These are phyloP conservation scores for Asterochloris sp. DNA, from an alignment of 139 green algal genomes.

Conservation along the genomic window DNA sequence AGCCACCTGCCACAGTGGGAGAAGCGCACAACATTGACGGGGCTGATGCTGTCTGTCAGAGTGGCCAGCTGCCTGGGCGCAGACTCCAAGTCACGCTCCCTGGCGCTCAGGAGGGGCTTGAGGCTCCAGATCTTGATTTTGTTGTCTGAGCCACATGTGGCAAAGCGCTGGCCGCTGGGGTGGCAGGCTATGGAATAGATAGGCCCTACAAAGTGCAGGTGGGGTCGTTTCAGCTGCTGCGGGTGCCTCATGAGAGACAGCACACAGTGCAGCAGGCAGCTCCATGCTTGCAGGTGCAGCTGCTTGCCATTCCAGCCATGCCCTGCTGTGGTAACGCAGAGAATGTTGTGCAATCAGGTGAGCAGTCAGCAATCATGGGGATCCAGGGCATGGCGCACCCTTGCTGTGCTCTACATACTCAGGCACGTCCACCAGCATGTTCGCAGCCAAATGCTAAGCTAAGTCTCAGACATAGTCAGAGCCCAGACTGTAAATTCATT, in stretches of 20 bases:
- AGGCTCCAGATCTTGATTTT: constrained; percentile 76
- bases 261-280: background rate
- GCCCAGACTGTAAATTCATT: too few species aligned
- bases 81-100: constrained; percentile 40
- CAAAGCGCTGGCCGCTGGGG: constrained; percentile 54
- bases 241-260: background rate
- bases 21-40: constrained; percentile 86
- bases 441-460: too few species aligned
- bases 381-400: too few species aligned
- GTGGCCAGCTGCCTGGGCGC: constrained; percentile 68
- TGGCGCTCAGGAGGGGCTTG: constrained; percentile 46
- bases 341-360: too few species aligned
- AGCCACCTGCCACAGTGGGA: constrained; percentile 46
- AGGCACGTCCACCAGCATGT: too few species aligned
- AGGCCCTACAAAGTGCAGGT: background rate
- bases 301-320: too few species aligned
- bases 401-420: too few species aligned
- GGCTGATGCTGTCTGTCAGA: constrained; percentile 64
- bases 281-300: background rate
- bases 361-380: too few species aligned
- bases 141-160: constrained; percentile 64
- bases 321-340: too few species aligned
- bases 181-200: constrained; percentile 37
- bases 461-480: too few species aligned
- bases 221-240: background rate